Base-by-base conservation (phyloP, 2,329 filamentous ascomycete genomes). In the Onygenales sp. region DNA sequence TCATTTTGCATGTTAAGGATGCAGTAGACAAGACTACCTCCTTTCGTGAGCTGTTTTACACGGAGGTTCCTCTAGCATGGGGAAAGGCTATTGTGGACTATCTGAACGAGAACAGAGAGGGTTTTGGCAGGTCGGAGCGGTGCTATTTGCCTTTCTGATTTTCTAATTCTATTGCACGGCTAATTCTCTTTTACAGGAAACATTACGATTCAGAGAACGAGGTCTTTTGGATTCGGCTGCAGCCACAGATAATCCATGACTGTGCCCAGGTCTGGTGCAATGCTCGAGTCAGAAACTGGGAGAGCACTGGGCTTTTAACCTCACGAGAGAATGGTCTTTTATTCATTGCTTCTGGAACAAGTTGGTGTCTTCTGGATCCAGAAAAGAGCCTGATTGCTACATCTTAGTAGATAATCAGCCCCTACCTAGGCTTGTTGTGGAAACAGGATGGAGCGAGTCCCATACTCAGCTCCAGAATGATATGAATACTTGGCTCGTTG, bases 381-480 rank as follows among this genome's bases (percentile, higher is more conserved):
- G 52, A 17, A 59, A 59, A 37, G 52, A 59, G 43, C 54, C 56
- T n/a, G 57, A 56, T 45, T 47, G 54, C 37, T 52, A 39, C 34
- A n/a, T 59, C 13, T 40, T 33, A 36, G 13, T 48, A 21, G 47
- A 52, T 32, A 7, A 44, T 40, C 32, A n/a, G 1, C 9, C 10
- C 8, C 40, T 40, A 8, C 49, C 49, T 27, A 45, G 40, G n/a
- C 9, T 52, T 36, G 42, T 52, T n/a, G 17, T 52, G 4, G 49
- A 52, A 31, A 27, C 27, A 33, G 49, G 49, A 27, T 52, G 49
- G 49, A 32, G 21, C 46, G 52, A 56, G 49, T 52, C 42, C 32
- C 14, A 45, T 10, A 9, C 54, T 52, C 51, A 42, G 49, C 17
- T 52, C 52, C 13, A 51, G 9, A 21, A 51, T 9, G 55, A 50